Percentiles rank a stretch among this genome's conserved stretches.
Evolutionary conservation across 2,329 filamentous ascomycete genomes (phyloP).

Genomic region (Myriosclerotinia duriaeana): DNA sequence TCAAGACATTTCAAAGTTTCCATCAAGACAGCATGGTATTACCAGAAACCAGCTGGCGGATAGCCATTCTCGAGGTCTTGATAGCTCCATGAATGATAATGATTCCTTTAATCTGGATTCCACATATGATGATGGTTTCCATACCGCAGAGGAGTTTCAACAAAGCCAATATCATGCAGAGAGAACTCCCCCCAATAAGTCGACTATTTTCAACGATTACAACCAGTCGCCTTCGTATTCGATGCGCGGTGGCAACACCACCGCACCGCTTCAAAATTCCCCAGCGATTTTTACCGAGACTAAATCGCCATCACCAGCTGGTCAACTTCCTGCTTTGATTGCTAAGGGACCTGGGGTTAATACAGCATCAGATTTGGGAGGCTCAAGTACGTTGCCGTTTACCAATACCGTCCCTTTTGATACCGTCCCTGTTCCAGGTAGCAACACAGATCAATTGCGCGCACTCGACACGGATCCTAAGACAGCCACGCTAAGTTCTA

Average conservation of each 20-base stretch:
- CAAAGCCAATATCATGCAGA: no score
- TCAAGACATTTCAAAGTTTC: background rate
- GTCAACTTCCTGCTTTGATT: background rate
- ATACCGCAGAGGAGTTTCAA: background rate
- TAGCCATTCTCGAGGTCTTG: background rate
- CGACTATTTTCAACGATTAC: background rate
- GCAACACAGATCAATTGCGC: background rate
- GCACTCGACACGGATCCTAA: background rate
- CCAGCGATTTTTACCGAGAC: no score
- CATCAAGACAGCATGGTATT: background rate
- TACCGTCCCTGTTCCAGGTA: background rate
- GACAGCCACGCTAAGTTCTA: no score
- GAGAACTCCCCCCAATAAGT: background rate
- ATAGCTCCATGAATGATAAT: background rate
- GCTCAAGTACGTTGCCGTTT: background rate
- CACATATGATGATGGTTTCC: background rate
- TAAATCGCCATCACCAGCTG: background rate
- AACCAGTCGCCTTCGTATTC: background rate
- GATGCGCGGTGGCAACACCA: background rate
- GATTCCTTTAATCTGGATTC: conserved; percentile 7
- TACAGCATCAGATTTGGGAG: background rate
- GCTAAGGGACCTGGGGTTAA: background rate
- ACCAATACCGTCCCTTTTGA: background rate
- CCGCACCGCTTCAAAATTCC: no score
- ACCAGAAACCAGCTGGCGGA: conserved; percentile 1